Evolutionary conservation across 305 asterid species (phyloP).

Genomic region (Caryopteris hybrid): DNA sequence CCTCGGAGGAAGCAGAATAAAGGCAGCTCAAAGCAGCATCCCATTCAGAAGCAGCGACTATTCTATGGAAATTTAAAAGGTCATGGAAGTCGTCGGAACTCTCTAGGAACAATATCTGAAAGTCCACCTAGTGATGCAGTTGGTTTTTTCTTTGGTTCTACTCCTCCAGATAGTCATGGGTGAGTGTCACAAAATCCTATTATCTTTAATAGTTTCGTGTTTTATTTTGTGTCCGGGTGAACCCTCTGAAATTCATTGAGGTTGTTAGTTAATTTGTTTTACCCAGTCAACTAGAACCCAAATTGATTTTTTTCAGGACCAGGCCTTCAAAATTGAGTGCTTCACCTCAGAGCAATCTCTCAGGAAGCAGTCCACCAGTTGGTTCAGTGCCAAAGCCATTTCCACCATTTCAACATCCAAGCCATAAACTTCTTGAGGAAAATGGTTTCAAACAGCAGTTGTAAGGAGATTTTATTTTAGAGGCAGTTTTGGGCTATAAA

Average conservation of each 20-base stretch:
- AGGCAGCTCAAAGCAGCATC: conserved; percentile 61
- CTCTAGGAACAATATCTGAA: conserved; percentile 51
- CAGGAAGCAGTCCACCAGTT: conserved; percentile 72
- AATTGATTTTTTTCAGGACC: conserved; percentile 24
- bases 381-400: conserved; percentile 80
- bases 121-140: conserved; percentile 82
- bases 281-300: neutral
- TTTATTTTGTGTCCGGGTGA: neutral
- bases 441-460: conserved; percentile 87
- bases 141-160: conserved; percentile 94
- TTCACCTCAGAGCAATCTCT: conserved; percentile 59
- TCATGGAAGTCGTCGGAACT: conserved; percentile 51
- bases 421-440: conserved; percentile 85
- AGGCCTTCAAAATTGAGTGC: conserved; percentile 64
- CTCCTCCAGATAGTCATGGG: conserved; percentile 85
- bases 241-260: neutral
- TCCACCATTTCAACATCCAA: conserved; percentile 83
- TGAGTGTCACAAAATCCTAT: conserved; percentile 27
- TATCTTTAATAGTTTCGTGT: neutral
- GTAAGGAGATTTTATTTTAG: conserved; percentile 43
- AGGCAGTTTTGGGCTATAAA: conserved; percentile 14
- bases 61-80: conserved; percentile 50
- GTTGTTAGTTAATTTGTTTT: neutral
- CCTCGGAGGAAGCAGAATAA: conserved; percentile 61
- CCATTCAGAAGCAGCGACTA: conserved; percentile 55